Evolutionary conservation across 352 stramenopile genomes (phyloP).

Genomic region (Pythium utonaiense): DNA sequence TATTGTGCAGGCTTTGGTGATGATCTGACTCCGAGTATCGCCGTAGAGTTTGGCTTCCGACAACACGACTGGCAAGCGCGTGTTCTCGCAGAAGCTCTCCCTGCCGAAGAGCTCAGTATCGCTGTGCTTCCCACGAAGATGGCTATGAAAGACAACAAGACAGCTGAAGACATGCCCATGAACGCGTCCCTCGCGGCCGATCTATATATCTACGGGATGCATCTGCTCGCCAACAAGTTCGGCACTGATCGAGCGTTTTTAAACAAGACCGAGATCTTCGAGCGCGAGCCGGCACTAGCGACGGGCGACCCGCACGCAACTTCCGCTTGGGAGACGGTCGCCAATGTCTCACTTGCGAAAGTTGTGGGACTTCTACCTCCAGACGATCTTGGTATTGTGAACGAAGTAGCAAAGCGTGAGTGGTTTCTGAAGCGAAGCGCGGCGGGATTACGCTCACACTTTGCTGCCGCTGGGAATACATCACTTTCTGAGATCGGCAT

Average conservation of each 20-base stretch:
- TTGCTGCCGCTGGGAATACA: background rate
- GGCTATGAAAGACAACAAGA: background rate
- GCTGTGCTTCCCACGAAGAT: background rate
- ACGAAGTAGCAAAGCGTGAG: background rate
- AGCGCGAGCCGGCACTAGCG: background rate
- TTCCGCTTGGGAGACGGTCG: background rate
- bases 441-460: background rate
- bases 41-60: constrained; percentile 5
- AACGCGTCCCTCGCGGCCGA: background rate
- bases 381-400: too few relatives aligned
- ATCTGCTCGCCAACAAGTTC: background rate
- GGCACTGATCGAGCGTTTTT: background rate
- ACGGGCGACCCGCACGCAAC: background rate
- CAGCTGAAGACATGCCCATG: background rate
- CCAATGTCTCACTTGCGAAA: background rate
- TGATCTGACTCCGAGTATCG: background rate
- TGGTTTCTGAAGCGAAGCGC: background rate
- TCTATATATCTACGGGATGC: background rate
- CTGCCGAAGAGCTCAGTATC: background rate
- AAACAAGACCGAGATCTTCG: background rate
- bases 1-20: too few relatives aligned
- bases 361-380: too few relatives aligned
- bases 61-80: constrained; percentile 6
- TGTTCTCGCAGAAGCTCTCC: background rate
- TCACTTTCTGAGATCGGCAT: background rate